Conservation (phyloP, 2,329 filamentous ascomycete genomes). For the Penicillium sp. region DNA sequence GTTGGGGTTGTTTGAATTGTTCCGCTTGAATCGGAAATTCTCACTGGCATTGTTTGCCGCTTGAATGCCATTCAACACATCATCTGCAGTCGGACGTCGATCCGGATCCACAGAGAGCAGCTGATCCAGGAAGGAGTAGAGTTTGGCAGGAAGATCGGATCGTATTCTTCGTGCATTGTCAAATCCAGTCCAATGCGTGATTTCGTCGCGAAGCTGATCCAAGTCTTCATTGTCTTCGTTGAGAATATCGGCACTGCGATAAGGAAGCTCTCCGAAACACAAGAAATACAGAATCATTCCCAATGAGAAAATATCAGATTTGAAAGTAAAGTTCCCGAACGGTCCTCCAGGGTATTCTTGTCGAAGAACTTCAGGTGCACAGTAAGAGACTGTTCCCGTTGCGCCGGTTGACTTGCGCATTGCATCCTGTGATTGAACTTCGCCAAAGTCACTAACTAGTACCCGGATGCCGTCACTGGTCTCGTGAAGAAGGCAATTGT, state of each 20-base stretch:
- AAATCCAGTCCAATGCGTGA: constrained; percentile 84
- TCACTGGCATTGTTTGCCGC: constrained; percentile 53
- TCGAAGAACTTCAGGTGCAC: constrained; percentile 87
- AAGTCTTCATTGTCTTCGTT: constrained; percentile 92
- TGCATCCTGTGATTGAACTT: constrained; percentile 83
- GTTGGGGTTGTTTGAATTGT: constrained; percentile 36
- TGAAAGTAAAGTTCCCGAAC: constrained; percentile 92
- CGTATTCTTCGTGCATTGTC: constrained; percentile 73
- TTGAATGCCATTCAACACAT: constrained; percentile 78
- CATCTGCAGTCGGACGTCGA: constrained; percentile 78
- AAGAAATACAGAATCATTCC: constrained; percentile 99
- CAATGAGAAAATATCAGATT: constrained; percentile 96
- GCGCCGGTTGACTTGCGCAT: constrained; percentile 87
- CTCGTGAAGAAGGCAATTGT: constrained; percentile 86
- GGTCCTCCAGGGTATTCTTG: constrained; percentile 64
- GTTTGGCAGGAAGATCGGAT: constrained; percentile 78
- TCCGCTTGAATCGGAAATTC: constrained; percentile 42
- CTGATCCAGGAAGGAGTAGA: constrained; percentile 81
- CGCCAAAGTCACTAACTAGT: constrained; percentile 95
- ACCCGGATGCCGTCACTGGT: constrained; percentile 73
- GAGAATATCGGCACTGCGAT: constrained; percentile 77
- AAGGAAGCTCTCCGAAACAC: constrained; percentile 89
- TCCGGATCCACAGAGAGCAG: constrained; percentile 76
- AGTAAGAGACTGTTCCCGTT: constrained; percentile 96
- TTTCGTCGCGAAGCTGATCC: constrained; percentile 81